Percentiles rank a stretch among this genome's conserved stretches.
These are phyloP conservation scores for Tricholoma sp. DNA, from an alignment of 768 basidiomycete genomes.

Conservation along the genomic window DNA sequence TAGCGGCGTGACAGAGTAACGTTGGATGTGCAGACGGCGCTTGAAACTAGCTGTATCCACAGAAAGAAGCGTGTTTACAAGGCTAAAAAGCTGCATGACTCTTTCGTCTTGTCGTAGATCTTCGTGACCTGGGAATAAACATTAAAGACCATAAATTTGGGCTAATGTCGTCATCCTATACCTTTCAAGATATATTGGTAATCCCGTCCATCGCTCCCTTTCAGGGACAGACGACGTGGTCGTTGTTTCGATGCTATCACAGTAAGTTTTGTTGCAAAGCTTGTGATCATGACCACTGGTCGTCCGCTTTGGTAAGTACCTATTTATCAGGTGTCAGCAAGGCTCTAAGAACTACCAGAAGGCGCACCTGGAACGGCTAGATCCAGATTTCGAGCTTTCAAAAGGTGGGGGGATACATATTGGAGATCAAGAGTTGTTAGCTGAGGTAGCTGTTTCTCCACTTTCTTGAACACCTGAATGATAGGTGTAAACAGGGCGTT, in stretches of 20 bases:
- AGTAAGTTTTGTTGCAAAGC: constrained; percentile 84
- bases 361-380: constrained; percentile 88
- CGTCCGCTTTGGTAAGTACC: constrained; percentile 92
- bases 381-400: constrained; percentile 86
- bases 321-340: constrained; percentile 19
- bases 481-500: neutral
- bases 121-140: constrained; percentile 70
- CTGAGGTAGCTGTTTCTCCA: constrained; percentile 89
- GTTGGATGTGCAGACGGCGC: constrained; percentile 90
- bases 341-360: neutral
- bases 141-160: neutral
- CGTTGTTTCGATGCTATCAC: constrained; percentile 98
- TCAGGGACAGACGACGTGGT: constrained; percentile 80
- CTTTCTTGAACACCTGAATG: constrained; percentile 85
- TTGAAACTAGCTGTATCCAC: constrained; percentile 96
- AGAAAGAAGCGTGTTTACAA: constrained; percentile 91
- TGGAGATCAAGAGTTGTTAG: constrained; percentile 90
- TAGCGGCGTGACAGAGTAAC: constrained; percentile 87
- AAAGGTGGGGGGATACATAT: constrained; percentile 90
- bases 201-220: constrained; percentile 89
- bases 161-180: constrained; percentile 17
- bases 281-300: constrained; percentile 72
- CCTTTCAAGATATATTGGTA: constrained; percentile 93
- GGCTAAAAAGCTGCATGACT: constrained; percentile 97
- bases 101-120: constrained; percentile 98